Percentiles rank a stretch among this genome's conserved stretches.
phyloP scores from a whole-genome alignment of 129 eudicot species.

The Glebionis coronaria region DNA sequence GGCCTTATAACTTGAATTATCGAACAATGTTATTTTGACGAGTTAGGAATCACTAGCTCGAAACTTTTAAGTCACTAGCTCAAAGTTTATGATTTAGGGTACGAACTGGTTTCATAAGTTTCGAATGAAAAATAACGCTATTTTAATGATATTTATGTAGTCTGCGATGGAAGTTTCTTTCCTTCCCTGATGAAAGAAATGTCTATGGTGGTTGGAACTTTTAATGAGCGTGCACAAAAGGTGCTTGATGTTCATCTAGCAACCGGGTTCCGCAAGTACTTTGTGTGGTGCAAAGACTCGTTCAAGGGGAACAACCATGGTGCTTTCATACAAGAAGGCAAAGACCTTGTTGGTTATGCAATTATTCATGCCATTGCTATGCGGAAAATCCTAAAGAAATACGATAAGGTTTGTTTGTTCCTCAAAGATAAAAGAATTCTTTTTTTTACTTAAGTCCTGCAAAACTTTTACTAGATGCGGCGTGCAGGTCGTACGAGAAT shows the following conservation, averaged over 20 bases:
- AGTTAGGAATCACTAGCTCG: too few species aligned
- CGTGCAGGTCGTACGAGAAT: too few species aligned
- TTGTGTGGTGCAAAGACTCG: constrained; percentile 64
- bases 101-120: too few species aligned
- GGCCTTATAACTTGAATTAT: too few species aligned
- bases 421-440: not conserved
- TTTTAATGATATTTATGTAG: constrained; percentile 29
- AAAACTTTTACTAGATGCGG: not conserved
- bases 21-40: too few species aligned
- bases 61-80: too few species aligned
- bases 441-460: not conserved
- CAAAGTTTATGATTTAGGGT: too few species aligned
- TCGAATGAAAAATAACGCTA: not conserved
- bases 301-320: constrained; percentile 52
- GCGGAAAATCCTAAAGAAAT: constrained; percentile 93
- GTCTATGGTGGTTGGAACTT: constrained; percentile 81
- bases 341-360: constrained; percentile 83
- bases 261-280: constrained; percentile 71
- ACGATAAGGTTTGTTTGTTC: constrained; percentile 65
- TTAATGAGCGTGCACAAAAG: constrained; percentile 76
- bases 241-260: constrained; percentile 86
- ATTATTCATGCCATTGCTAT: constrained; percentile 81
- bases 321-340: constrained; percentile 68
- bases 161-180: constrained; percentile 92
- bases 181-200: constrained; percentile 86